phyloP scores from a whole-genome alignment of 2,329 filamentous ascomycete genomes.

The Aspergillus pseudonomiae region DNA sequence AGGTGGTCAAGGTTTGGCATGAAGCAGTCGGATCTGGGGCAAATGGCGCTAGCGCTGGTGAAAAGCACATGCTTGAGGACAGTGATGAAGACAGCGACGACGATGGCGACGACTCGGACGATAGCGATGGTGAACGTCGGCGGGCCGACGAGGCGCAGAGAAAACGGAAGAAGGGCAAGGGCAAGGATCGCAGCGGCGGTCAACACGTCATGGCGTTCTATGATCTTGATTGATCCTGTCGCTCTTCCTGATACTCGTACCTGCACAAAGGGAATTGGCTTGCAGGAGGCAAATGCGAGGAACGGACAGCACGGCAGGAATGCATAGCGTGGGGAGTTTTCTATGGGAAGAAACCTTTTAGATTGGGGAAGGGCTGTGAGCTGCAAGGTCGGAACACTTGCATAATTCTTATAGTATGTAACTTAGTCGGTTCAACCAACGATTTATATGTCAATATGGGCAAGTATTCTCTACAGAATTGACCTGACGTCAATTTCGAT shows the following conservation, averaged over 20 bases:
- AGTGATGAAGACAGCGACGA: conserved; percentile 47
- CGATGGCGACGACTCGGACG: conserved; percentile 44
- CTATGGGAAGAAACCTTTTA: neutral
- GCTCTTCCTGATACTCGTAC: conserved; percentile 18
- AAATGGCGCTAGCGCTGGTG: conserved; percentile 42
- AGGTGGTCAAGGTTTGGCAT: conserved; percentile 86
- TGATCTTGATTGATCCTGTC: conserved; percentile 43
- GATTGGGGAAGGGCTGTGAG: neutral
- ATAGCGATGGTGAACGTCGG: conserved; percentile 51
- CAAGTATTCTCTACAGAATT: neutral
- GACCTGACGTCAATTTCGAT: neutral
- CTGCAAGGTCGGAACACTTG: neutral
- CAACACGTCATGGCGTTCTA: conserved; percentile 48
- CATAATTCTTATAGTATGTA: neutral
- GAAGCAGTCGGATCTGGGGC: conserved; percentile 62
- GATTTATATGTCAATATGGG: neutral
- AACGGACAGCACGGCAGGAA: neutral
- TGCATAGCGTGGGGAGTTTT: neutral
- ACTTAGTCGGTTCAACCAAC: neutral
- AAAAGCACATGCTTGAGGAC: conserved; percentile 41
- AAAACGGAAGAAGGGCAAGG: conserved; percentile 49
- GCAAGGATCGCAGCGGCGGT: conserved; percentile 43
- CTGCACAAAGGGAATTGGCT: neutral
- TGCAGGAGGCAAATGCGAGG: neutral
- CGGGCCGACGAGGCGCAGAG: conserved; percentile 49